phyloP scores from a whole-genome alignment of 2,329 filamentous ascomycete genomes.

The Fusarium coicis region DNA sequence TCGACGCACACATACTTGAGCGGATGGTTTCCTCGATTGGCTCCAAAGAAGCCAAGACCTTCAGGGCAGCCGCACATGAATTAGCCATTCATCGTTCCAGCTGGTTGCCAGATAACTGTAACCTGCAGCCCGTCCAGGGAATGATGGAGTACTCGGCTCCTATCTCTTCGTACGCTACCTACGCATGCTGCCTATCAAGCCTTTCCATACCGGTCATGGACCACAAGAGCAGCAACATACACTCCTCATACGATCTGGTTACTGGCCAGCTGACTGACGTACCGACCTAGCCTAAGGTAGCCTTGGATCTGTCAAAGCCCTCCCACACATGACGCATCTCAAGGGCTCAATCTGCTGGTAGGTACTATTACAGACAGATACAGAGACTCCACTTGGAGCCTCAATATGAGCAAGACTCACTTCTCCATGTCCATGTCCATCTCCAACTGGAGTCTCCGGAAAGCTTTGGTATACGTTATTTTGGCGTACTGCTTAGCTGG shows the following conservation, averaged over 20 bases:
- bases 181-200: constrained; percentile 8
- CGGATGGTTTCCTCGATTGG: constrained; percentile 19
- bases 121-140: constrained; percentile 16
- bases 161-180: constrained; percentile 17
- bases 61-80: neutral
- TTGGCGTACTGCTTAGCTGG: neutral
- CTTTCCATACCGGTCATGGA: constrained; percentile 5
- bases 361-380: neutral
- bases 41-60: constrained; percentile 31
- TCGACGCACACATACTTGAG: constrained; percentile 23
- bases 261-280: neutral
- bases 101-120: constrained; percentile 8
- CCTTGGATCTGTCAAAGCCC: constrained; percentile 12
- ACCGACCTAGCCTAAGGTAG: neutral
- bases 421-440: neutral
- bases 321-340: constrained; percentile 2
- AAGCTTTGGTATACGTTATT: neutral
- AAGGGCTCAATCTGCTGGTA: neutral
- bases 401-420: constrained; percentile 7
- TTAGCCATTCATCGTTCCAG: constrained; percentile 6
- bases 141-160: constrained; percentile 27
- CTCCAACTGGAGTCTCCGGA: constrained; percentile 16
- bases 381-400: constrained; percentile 20
- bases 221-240: neutral
- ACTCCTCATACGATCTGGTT: neutral